Base-by-base conservation (phyloP, 176 grass and related monocot genomes). In the Oryza glaberrima region DNA sequence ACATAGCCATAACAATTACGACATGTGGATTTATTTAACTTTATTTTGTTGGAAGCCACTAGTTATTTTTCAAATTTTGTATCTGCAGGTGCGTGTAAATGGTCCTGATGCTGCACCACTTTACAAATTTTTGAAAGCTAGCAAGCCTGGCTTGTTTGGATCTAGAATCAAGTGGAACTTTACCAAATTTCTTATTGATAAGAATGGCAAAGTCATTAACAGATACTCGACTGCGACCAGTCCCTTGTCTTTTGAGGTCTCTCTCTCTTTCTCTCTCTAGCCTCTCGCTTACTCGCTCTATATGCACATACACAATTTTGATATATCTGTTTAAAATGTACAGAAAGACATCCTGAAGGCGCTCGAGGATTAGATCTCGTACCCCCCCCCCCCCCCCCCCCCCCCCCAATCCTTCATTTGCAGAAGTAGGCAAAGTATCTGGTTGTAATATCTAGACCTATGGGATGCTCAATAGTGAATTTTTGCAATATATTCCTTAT, bases 131-230 rank as follows among this genome's bases (percentile, higher is more conserved):
- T 65, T 98, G n/a, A 98, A 95, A 88, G 89, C 92, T 65, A 94
- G 89, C 77, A 95, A 94, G 70, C 44, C 87, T 46, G 91, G 91
- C 70, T 49, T 95, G 56, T 85, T 89, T 80, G 96, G 96, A 83
- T 90, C 82, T 74, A 91, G 93, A 83, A 95, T 98, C 47, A 98
- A 94, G 81, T 95, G 96, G 93, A 98, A 98, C 79, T 98, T 95
- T 73, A 95, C 96, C 34, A 98, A 98, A 77, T 98, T 98, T 79
- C 91, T 98, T 49, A 69, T 98, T 15, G 89, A 87, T 58, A 98
- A 94, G 89, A 82, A 95, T 41, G 93, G 96, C 44, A 95, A 93
- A 87, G 96, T 94, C 63, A 81, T 98, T 56, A 70, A 77, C 38
- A 87, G 96, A 87, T 95, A 95, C 22, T 52, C 85, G 41, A 82